Conservation (phyloP, 1,284 basidiomycete species). For the Rhodofomes roseus region DNA sequence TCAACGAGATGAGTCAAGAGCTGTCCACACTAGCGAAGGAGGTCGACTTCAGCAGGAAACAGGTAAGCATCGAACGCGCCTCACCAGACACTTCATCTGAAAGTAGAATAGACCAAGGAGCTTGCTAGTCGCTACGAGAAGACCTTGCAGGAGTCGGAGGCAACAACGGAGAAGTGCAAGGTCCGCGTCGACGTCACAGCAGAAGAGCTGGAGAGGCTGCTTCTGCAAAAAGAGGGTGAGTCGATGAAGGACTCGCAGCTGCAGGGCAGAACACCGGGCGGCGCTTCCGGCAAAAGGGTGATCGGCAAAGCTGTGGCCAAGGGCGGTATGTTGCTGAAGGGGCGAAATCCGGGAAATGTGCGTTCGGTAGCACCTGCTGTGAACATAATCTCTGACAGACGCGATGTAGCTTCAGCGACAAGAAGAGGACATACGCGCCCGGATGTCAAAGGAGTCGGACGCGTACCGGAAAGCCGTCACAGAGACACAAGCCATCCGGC, state of each 20-base stretch:
- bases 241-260: slow-evolving; percentile 77
- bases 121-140: slow-evolving; percentile 85
- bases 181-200: slow-evolving; percentile 83
- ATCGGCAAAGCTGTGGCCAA: slow-evolving; percentile 90
- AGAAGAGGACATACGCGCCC: slow-evolving; percentile 88
- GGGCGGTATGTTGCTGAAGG: slow-evolving; percentile 87
- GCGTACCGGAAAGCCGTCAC: slow-evolving; percentile 89
- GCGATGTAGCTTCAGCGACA: slow-evolving; percentile 76
- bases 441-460: slow-evolving; percentile 86
- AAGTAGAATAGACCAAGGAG: slow-evolving; percentile 72
- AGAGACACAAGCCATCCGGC: slow-evolving; percentile 85
- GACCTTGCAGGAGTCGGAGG: slow-evolving; percentile 86
- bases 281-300: slow-evolving; percentile 67
- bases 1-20: slow-evolving; percentile 96
- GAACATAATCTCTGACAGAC: slow-evolving; percentile 12
- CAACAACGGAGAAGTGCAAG: slow-evolving; percentile 87
- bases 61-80: slow-evolving; percentile 44
- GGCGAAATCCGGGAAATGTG: slow-evolving; percentile 90
- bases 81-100: background rate
- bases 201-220: slow-evolving; percentile 92
- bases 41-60: slow-evolving; percentile 91
- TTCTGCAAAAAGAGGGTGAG: slow-evolving; percentile 94
- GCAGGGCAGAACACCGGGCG: slow-evolving; percentile 50
- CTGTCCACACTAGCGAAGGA: slow-evolving; percentile 83
- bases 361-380: slow-evolving; percentile 19